Base-by-base conservation (phyloP, 2,329 filamentous ascomycete species). In the Botrytis galanthina region DNA sequence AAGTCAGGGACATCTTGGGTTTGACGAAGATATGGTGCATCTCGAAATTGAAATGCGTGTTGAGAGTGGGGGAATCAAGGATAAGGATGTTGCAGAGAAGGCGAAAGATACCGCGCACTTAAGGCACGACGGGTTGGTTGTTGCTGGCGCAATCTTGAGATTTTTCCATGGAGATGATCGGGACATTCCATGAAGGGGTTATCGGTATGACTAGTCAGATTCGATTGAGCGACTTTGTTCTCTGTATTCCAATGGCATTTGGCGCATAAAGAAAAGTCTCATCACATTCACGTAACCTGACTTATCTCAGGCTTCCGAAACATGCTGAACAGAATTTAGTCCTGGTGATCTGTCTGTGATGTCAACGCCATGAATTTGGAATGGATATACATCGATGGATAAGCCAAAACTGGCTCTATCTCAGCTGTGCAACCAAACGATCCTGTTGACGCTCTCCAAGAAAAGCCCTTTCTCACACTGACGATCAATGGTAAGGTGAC, bases 1-100 rank as follows among this genome's bases (percentile, higher is more conserved):
- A 0, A 89, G 97, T 3, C 94, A 97, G 83, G 94, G 93, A 8
- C 94, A 97, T 81, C 94, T 94, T 1, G 94, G 97, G 82, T 96
- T 95, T 81, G 92, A 87, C 10, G 86, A 86, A 74, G 86, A 89
- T 26, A 94, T 97, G 81, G 84, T 86, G 8, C 82, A 81, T 75
- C 76, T 88, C 94, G 78, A 85, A 83, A 32, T 91, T 93, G 81
- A 83, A 96, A 63, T 82, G 95, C 72, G 85, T 87, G 74, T 83
- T 86, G 74, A 87, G 94, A 73, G 88, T 92, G 79, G 84, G 85
- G 93, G 93, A 0, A 86, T 96, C 39, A 92, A 97, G 76, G 83
- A 86, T 72, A 89, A 95, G 73, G 88, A 89, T n/a, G 82, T 92
- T 75, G 95, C 89, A 77, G 83, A 89, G 73, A 91, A 93, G 77